phyloP scores from a whole-genome alignment of 495 filamentous ascomycete species.

The Trichocladium uniseriatum region DNA sequence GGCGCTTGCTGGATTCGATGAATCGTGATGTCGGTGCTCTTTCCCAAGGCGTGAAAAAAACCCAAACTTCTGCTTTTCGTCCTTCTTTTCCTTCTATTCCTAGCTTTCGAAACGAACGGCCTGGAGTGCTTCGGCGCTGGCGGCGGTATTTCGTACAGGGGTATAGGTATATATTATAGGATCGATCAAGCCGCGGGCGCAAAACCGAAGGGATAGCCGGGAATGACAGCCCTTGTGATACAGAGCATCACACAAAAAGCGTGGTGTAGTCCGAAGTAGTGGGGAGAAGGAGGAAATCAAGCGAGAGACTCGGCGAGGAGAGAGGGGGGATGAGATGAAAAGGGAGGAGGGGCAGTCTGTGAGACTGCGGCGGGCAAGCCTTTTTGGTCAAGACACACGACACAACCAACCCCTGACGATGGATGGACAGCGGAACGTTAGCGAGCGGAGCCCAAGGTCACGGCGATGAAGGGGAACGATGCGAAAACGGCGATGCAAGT shows the following conservation, averaged over 20 bases:
- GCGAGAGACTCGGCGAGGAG: background rate
- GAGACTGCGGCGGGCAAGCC: constrained; percentile 17
- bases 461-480: constrained; percentile 21
- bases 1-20: constrained; percentile 18
- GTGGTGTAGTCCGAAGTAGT: background rate
- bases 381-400: constrained; percentile 15
- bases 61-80: too few species aligned
- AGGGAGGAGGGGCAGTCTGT: constrained; percentile 16
- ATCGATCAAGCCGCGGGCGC: background rate
- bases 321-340: constrained; percentile 10
- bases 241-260: background rate
- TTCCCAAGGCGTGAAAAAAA: too few species aligned
- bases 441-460: background rate
- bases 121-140: background rate
- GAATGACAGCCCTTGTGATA: background rate
- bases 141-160: too few species aligned
- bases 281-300: background rate
- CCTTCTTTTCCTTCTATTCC: background rate
- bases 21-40: background rate
- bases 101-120: constrained; percentile 1
- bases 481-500: constrained; percentile 23
- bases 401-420: background rate
- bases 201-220: too few species aligned
- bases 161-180: background rate
- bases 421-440: background rate